These are phyloP conservation scores for Monosporascus sp. DNA, from an alignment of 2,329 filamentous ascomycete species.

Conservation along the genomic window DNA sequence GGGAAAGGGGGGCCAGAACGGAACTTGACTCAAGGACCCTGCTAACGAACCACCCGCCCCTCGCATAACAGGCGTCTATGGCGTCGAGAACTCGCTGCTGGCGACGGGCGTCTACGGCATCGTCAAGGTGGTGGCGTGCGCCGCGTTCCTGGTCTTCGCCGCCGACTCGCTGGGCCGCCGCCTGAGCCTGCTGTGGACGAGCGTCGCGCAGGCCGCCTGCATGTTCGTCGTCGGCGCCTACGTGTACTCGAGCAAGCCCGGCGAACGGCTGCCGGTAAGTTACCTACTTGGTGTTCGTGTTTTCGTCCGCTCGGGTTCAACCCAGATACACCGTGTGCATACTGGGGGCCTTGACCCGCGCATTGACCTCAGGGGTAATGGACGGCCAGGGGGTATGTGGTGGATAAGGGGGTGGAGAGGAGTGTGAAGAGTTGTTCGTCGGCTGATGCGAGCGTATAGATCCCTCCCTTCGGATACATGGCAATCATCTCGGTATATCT, in stretches of 20 bases:
- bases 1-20: background rate
- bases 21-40: background rate
- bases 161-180: slow-evolving; percentile 65
- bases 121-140: slow-evolving; percentile 61
- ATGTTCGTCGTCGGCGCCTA: slow-evolving; percentile 72
- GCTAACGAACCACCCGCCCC: background rate
- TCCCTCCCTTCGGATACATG: slow-evolving; percentile 63
- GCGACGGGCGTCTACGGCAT: slow-evolving; percentile 71
- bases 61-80: slow-evolving; percentile 28
- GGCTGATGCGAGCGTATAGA: slow-evolving; percentile 15
- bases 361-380: no score
- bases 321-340: no score
- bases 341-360: no score
- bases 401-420: no score
- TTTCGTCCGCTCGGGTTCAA: background rate
- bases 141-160: slow-evolving; percentile 59
- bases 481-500: slow-evolving; percentile 68
- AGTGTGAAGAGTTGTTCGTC: no score
- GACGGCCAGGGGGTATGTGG: no score
- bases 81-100: slow-evolving; percentile 56
- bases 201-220: slow-evolving; percentile 52
- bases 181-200: slow-evolving; percentile 56
- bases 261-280: slow-evolving; percentile 40
- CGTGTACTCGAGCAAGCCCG: slow-evolving; percentile 55
- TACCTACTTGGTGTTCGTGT: background rate